These are phyloP conservation scores for Ceratobasidium sp. DNA, from an alignment of 1,284 basidiomycete genomes.

Conservation along the genomic window DNA sequence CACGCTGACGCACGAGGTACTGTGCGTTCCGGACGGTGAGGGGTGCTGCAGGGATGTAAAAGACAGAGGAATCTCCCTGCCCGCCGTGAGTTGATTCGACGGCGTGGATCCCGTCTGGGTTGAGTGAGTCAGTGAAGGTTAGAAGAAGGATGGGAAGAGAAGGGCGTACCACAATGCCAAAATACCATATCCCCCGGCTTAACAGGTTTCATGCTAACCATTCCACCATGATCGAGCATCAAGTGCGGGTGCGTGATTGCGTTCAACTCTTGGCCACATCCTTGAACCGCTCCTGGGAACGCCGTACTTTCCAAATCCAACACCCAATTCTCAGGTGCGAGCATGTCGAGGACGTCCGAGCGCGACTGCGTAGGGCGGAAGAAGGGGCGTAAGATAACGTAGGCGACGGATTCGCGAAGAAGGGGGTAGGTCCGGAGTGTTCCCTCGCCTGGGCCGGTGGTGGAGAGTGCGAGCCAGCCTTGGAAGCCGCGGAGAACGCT, in stretches of 20 bases:
- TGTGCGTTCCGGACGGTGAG: slow-evolving; percentile 65
- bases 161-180: slow-evolving; percentile 63
- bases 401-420: slow-evolving; percentile 71
- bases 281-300: slow-evolving; percentile 75
- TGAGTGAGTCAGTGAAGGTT: slow-evolving; percentile 59
- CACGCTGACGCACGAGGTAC: slow-evolving; percentile 74
- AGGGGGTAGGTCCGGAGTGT: slow-evolving; percentile 72
- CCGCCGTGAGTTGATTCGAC: slow-evolving; percentile 77
- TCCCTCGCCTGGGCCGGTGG: slow-evolving; percentile 75
- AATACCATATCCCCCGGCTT: slow-evolving; percentile 83
- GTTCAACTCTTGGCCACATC: slow-evolving; percentile 75
- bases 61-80: slow-evolving; percentile 73
- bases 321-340: slow-evolving; percentile 70
- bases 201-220: slow-evolving; percentile 60
- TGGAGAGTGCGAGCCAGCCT: slow-evolving; percentile 73
- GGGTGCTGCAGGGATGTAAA: slow-evolving; percentile 85
- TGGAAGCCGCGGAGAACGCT: slow-evolving; percentile 84
- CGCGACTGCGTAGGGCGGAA: slow-evolving; percentile 63
- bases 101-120: slow-evolving; percentile 76
- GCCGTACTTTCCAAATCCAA: slow-evolving; percentile 69
- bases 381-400: slow-evolving; percentile 81
- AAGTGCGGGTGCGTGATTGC: slow-evolving; percentile 79
- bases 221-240: slow-evolving; percentile 63
- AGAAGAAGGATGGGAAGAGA: too few species aligned
- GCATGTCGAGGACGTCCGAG: slow-evolving; percentile 49